A percentile compares a stretch with the other conserved stretches of the same genome.
Evolutionary conservation across 495 filamentous ascomycete species (phyloP).

Genomic region (Bombardia bombarda): DNA sequence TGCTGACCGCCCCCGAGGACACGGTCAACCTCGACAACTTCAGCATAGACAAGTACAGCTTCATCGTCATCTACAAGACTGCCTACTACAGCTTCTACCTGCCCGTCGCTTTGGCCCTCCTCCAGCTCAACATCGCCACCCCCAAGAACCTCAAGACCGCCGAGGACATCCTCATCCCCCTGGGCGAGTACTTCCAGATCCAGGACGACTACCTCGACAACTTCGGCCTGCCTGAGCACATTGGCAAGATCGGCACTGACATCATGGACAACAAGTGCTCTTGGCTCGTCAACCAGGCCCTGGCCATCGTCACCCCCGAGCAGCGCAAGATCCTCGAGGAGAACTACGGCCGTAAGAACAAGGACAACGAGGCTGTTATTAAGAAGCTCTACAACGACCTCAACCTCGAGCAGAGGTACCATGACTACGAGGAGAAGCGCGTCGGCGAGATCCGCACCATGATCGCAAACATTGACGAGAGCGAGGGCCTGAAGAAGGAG

Average conservation of each 20-base stretch:
- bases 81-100: constrained; percentile 99
- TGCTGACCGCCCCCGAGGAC: constrained; percentile 94
- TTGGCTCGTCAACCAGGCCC: constrained; percentile 92
- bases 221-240: constrained; percentile 80
- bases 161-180: constrained; percentile 89
- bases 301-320: constrained; percentile 64
- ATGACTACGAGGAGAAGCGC: constrained; percentile 78
- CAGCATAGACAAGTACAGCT: constrained; percentile 87
- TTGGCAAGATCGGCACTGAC: constrained; percentile 98
- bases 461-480: constrained; percentile 77
- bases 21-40: constrained; percentile 86
- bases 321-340: constrained; percentile 76
- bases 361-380: constrained; percentile 66
- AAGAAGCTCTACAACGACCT: constrained; percentile 85
- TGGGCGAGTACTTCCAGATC: constrained; percentile 98
- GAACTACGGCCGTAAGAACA: constrained; percentile 87
- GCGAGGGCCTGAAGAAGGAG: constrained; percentile 75
- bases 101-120: constrained; percentile 83
- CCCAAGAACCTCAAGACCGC: constrained; percentile 76
- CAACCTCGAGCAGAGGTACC: constrained; percentile 70
- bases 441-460: constrained; percentile 64
- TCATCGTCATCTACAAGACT: constrained; percentile 99
- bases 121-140: constrained; percentile 73
- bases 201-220: constrained; percentile 99
- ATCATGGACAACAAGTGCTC: constrained; percentile 99